Percentiles rank a stretch among this genome's conserved stretches.
Conservation (phyloP, 305 asterid genomes). For the Rubia peregrina region DNA sequence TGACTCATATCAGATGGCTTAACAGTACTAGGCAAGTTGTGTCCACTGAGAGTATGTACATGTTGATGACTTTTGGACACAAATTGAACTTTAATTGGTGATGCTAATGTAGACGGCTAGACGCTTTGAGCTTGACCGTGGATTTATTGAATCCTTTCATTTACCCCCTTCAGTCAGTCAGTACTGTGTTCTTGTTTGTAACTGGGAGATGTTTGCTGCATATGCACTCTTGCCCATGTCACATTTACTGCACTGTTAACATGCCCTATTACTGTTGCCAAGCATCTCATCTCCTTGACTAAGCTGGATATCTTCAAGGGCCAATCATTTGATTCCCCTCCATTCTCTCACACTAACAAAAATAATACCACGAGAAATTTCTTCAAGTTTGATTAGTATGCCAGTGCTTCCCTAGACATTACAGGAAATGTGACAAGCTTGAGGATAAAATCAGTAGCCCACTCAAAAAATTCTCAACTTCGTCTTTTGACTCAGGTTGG, state of each 20-base stretch:
- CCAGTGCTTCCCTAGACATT: neutral
- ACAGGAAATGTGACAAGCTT: neutral
- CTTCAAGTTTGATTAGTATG: neutral
- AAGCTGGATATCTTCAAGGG: neutral
- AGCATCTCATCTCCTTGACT: neutral
- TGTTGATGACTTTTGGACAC: neutral
- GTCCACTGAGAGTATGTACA: neutral
- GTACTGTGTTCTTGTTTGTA: too few species aligned
- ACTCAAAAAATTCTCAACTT: neutral
- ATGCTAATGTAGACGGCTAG: neutral
- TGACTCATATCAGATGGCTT: neutral
- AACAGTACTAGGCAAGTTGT: neutral
- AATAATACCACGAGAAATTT: too few species aligned
- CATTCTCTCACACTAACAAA: too few species aligned
- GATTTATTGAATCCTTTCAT: neutral
- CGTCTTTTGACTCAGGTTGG: neutral
- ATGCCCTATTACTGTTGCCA: too few species aligned
- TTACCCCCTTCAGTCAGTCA: too few species aligned
- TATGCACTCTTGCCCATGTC: too few species aligned
- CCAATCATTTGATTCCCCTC: too few species aligned
- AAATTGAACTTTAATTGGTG: neutral
- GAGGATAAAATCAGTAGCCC: neutral
- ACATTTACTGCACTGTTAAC: too few species aligned
- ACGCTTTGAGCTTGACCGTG: neutral
- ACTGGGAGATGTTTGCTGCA: too few species aligned